Evolutionary conservation across 371 early-diverging fungal genomes (phyloP), one percentile per base, ranked within the genome.

Genomic region (Actinomortierella wolfii): DNA sequence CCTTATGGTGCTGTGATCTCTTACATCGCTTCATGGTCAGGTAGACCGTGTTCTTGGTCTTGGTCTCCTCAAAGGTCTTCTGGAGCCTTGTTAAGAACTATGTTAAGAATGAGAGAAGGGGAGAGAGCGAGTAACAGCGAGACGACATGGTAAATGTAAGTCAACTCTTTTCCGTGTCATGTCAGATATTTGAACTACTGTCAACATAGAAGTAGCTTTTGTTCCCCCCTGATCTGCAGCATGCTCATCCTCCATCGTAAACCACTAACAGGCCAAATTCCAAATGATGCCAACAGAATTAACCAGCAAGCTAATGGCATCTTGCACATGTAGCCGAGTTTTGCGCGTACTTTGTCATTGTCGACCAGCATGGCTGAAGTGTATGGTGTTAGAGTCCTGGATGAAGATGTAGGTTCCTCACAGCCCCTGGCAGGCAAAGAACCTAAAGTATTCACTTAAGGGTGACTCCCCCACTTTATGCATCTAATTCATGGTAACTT

Each of bases 21-120:
- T 26, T 68, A 68, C 75, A 56, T 64, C 75, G 58, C 58, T 74
- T 74, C 75, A 74, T 74, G n/a, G 67, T 74, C 52, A 74, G 41
- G 52, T 68, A 74, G 39, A 74, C 75, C 26, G 68, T 53, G 18
- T 57, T 68, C 13, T 58, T 56, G 39, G 59, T 25, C 58, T 68
- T 74, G 41, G 75, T 54, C 40, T 67, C 68, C 57, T 74, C 75
- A 24, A 74, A 74, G 61, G 71, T 61, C 54, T 71, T 71, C 43
- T 65, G 61, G 61, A 65, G 60, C 55, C 51, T 54, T 39, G 71
- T 71, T 49, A 71, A 48, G 64, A 71, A 71, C 71, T 71, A 61
- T 18, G 17, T n/a, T 20, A 0, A 25, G 4, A 46, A 24, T 7
- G 13, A 26, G 20, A 6, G 23, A 34, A n/a, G 21, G 9, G 11